Percentiles rank a stretch among this genome's conserved stretches.
Evolutionary conservation across 257 asterid genomes (phyloP).

Genomic region (Perilla frutescens): DNA sequence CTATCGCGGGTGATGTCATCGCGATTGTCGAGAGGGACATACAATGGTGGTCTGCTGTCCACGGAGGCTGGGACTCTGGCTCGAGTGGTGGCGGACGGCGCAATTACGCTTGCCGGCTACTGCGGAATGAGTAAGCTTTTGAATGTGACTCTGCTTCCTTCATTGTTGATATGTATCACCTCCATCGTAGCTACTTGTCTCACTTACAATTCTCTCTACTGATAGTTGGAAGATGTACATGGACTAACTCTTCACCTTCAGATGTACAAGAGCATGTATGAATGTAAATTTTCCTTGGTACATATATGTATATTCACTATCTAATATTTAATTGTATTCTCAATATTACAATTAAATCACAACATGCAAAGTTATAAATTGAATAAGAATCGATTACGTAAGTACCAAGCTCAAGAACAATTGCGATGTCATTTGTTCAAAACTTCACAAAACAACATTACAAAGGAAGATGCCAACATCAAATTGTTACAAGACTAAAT

Average conservation of each 20-base stretch:
- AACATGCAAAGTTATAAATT: no score
- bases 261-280: constrained; percentile 7
- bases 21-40: constrained; percentile 69
- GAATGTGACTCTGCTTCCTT: constrained; percentile 63
- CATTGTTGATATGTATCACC: constrained; percentile 58
- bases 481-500: no score
- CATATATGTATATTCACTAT: background rate
- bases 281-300: constrained; percentile 25
- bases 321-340: no score
- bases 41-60: constrained; percentile 71
- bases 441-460: no score
- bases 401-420: no score
- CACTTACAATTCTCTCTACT: constrained; percentile 67
- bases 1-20: constrained; percentile 81
- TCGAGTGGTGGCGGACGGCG: constrained; percentile 68
- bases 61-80: constrained; percentile 84
- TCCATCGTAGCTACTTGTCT: constrained; percentile 68
- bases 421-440: no score
- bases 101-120: constrained; percentile 67
- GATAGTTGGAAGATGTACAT: background rate
- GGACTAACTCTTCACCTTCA: no score
- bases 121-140: constrained; percentile 66
- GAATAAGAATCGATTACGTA: no score
- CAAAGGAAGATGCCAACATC: no score
- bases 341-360: no score